A percentile compares a stretch with the other conserved stretches of the same genome.
Conservation (phyloP, 768 basidiomycete species). For the Vararia minispora region DNA sequence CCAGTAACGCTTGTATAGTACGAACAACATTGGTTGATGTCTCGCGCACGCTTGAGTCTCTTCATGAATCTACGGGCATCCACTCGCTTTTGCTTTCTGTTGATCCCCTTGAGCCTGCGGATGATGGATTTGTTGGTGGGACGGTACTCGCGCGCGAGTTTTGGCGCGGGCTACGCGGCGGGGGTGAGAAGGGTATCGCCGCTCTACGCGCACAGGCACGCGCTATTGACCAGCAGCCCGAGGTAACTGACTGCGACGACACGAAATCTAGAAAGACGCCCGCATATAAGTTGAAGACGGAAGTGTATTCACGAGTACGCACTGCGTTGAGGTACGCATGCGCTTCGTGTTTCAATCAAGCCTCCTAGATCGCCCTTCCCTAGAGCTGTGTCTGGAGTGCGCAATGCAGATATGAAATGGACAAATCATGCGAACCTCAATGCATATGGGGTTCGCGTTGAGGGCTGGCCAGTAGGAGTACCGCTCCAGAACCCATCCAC, state of each 20-base stretch:
- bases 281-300: constrained; percentile 12
- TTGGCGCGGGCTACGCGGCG: constrained; percentile 49
- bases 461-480: constrained; percentile 53
- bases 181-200: constrained; percentile 46
- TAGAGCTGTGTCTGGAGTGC: constrained; percentile 45
- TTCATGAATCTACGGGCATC: constrained; percentile 36
- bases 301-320: constrained; percentile 12
- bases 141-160: constrained; percentile 50
- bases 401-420: constrained; percentile 70
- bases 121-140: constrained; percentile 54
- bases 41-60: constrained; percentile 43
- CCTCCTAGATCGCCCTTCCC: too few species aligned
- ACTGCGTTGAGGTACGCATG: constrained; percentile 8
- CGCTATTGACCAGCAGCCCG: too few species aligned
- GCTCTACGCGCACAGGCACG: constrained; percentile 41
- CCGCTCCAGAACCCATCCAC: constrained; percentile 54
- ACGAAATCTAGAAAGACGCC: constrained; percentile 6
- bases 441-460: constrained; percentile 44
- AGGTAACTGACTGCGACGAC: constrained; percentile 22
- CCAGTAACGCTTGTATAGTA: constrained; percentile 27
- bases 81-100: constrained; percentile 57
- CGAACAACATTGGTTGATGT: constrained; percentile 34
- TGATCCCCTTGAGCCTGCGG: constrained; percentile 34
- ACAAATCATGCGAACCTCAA: constrained; percentile 49
- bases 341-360: not conserved